Evolutionary conservation across 352 stramenopile species (phyloP).

Genomic region (Saprolegnia diclina): DNA sequence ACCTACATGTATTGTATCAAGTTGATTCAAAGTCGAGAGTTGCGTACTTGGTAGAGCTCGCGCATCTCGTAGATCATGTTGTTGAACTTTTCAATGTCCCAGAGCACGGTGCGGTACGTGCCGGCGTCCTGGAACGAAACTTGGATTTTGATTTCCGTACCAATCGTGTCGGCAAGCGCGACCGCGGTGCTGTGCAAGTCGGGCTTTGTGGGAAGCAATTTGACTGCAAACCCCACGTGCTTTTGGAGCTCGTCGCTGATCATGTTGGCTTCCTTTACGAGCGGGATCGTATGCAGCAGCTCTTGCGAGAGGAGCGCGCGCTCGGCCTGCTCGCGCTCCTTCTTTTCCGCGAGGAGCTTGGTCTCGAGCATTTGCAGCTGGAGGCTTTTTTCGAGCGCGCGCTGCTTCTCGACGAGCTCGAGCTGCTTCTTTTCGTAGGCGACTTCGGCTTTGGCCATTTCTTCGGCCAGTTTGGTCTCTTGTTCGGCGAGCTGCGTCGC

Average conservation of each 20-base stretch:
- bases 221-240: constrained; percentile 56
- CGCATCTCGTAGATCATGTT: constrained; percentile 76
- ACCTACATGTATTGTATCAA: background rate
- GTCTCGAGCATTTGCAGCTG: constrained; percentile 79
- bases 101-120: constrained; percentile 68
- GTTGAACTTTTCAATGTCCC: constrained; percentile 76
- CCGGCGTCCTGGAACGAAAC: constrained; percentile 72
- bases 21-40: constrained; percentile 13
- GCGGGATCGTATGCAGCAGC: constrained; percentile 66
- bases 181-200: constrained; percentile 40
- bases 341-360: constrained; percentile 53
- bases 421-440: constrained; percentile 70
- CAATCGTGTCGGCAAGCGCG: constrained; percentile 43
- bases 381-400: constrained; percentile 59
- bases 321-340: constrained; percentile 69
- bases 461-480: constrained; percentile 68
- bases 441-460: constrained; percentile 69
- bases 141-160: constrained; percentile 64
- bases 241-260: constrained; percentile 77
- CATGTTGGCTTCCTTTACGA: constrained; percentile 83
- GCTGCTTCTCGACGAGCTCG: constrained; percentile 57
- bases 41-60: constrained; percentile 79
- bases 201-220: constrained; percentile 47
- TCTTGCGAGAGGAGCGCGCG: constrained; percentile 70
- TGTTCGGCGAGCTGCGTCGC: constrained; percentile 67